Percentiles rank a stretch among this genome's conserved stretches.
phyloP scores from a whole-genome alignment of 306 rosid genomes.

The Albizia julibrissin region DNA sequence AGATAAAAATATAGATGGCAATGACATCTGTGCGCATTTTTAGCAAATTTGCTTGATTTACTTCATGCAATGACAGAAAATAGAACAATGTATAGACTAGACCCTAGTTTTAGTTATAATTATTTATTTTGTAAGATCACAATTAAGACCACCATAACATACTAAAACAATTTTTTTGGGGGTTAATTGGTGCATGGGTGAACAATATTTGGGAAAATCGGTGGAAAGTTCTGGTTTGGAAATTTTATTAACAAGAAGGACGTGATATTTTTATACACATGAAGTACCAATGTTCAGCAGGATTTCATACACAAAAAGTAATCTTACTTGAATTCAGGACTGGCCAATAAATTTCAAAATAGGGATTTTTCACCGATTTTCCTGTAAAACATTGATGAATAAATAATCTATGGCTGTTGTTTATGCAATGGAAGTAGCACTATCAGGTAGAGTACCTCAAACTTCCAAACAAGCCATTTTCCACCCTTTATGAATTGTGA shows the following conservation, averaged over 20 bases:
- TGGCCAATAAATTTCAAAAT: no score
- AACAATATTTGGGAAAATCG: background rate
- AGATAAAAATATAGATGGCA: slow-evolving; percentile 31
- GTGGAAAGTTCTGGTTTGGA: no score
- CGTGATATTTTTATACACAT: no score
- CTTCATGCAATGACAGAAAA: slow-evolving; percentile 8
- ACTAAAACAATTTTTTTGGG: slow-evolving; percentile 2
- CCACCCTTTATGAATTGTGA: slow-evolving; percentile 77
- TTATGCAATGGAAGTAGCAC: slow-evolving; percentile 21
- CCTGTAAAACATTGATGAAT: background rate
- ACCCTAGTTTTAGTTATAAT: background rate
- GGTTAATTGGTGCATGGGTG: slow-evolving; percentile 16
- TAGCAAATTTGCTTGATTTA: slow-evolving; percentile 7
- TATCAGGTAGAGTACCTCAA: slow-evolving; percentile 65
- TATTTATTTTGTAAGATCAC: slow-evolving; percentile 7
- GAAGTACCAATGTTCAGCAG: no score
- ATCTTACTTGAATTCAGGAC: no score
- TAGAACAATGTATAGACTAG: slow-evolving; percentile 16
- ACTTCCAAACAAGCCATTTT: slow-evolving; percentile 99
- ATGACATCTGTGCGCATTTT: background rate
- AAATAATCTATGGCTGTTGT: slow-evolving; percentile 27
- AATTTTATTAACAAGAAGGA: no score
- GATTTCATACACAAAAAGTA: no score
- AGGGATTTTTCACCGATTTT: no score
- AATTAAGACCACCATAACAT: slow-evolving; percentile 9